Conservation (phyloP, 139 green algal species). For the Coccomyxa sp. region DNA sequence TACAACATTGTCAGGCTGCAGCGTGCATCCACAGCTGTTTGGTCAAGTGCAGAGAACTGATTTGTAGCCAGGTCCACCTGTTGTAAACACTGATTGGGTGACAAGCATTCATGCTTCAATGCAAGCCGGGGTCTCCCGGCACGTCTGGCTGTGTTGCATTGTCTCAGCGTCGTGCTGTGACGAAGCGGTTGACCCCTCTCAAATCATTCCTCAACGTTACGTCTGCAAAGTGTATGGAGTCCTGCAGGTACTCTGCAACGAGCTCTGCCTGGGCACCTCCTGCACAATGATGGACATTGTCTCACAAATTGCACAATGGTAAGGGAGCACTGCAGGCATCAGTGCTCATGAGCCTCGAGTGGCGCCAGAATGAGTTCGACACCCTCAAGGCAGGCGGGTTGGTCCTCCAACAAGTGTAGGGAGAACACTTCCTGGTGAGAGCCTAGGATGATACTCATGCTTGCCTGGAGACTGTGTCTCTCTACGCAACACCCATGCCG, state of each 20-base stretch:
- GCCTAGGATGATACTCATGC: no score
- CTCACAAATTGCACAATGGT: conserved; percentile 6
- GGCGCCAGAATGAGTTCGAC: not conserved
- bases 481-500: not conserved
- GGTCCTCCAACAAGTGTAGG: not conserved
- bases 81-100: no score
- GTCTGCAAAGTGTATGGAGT: conserved; percentile 34
- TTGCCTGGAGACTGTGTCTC: no score
- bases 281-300: conserved; percentile 5
- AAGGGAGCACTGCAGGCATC: not conserved
- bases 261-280: not conserved
- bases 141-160: no score
- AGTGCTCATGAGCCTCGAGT: not conserved
- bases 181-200: conserved; percentile 60
- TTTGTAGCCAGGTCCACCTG: no score
- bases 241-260: not conserved
- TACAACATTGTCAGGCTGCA: no score
- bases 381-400: not conserved
- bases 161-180: no score
- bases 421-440: not conserved
- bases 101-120: no score
- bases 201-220: conserved; percentile 48
- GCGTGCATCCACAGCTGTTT: no score
- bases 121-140: no score
- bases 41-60: no score